phyloP scores from a whole-genome alignment of 2,329 filamentous ascomycete genomes.

The Sordariomycetes sp. region DNA sequence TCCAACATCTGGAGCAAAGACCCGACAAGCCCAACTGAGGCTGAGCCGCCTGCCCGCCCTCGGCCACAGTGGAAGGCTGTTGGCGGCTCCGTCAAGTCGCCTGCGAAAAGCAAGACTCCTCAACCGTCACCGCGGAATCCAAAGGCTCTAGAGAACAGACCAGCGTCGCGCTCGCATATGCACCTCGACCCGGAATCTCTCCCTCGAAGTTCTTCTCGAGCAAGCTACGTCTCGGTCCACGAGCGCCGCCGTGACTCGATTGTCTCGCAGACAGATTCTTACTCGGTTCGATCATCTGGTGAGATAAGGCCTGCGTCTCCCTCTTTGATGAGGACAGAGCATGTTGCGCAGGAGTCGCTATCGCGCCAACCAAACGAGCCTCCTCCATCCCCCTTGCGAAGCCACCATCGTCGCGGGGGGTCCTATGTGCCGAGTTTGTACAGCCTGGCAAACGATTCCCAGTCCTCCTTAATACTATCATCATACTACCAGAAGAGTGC shows the following conservation, averaged over 20 bases:
- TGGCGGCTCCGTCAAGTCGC: conserved; percentile 4
- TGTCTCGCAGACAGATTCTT: conserved; percentile 46
- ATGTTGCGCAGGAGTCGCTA: conserved; percentile 10
- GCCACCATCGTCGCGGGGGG: conserved; percentile 12
- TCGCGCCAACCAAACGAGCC: conserved; percentile 2
- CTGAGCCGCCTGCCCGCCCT: conserved; percentile 9
- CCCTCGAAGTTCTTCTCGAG: conserved; percentile 30
- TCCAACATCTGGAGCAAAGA: conserved; percentile 42
- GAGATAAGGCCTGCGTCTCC: conserved; percentile 36
- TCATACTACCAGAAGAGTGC: conserved; percentile 38
- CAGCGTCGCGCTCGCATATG: conserved; percentile 1
- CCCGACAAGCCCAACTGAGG: conserved; percentile 12
- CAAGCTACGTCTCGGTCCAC: conserved; percentile 41
- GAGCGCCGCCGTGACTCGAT: conserved; percentile 43
- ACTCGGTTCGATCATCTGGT: conserved; percentile 38
- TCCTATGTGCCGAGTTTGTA: conserved; percentile 46
- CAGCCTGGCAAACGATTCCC: conserved; percentile 46
- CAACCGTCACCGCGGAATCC: neutral
- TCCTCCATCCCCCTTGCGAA: conserved; percentile 1
- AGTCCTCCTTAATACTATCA: conserved; percentile 42
- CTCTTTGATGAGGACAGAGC: conserved; percentile 15
- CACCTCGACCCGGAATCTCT: conserved; percentile 16
- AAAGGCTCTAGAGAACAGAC: neutral
- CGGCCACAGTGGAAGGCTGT: conserved; percentile 14
- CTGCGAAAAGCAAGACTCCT: conserved; percentile 2